A percentile compares a stretch with the other conserved stretches of the same genome.
Evolutionary conservation across 768 basidiomycete species (phyloP).

Genomic region (Leccinellum rugosiceps): DNA sequence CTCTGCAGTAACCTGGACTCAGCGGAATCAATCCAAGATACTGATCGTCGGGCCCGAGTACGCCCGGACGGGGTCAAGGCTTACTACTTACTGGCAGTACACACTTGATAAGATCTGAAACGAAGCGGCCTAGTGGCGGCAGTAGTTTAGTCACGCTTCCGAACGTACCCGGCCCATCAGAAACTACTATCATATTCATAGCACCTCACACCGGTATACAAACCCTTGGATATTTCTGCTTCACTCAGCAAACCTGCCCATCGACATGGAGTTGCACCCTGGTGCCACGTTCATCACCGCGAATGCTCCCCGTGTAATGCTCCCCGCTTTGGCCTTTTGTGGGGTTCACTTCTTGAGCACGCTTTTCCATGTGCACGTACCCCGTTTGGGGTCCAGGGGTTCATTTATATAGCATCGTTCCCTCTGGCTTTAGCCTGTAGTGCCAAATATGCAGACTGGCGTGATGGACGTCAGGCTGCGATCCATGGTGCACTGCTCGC

Average conservation of each 20-base stretch:
- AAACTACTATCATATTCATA: no score
- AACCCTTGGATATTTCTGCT: neutral
- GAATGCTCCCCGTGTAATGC: constrained; percentile 23
- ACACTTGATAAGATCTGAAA: no score
- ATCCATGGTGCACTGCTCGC: constrained; percentile 30
- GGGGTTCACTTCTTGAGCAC: constrained; percentile 10
- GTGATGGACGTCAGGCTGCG: constrained; percentile 12
- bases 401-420: constrained; percentile 23
- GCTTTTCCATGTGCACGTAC: constrained; percentile 1
- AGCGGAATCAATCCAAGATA: no score
- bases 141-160: no score
- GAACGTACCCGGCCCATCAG: no score
- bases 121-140: no score
- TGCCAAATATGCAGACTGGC: constrained; percentile 12
- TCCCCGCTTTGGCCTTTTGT: constrained; percentile 17
- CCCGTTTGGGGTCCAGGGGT: constrained; percentile 17
- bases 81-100: no score
- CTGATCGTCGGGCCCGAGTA: no score
- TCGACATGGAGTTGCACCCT: constrained; percentile 31
- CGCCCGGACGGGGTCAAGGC: no score
- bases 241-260: neutral
- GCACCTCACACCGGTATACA: neutral
- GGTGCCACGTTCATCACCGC: constrained; percentile 28
- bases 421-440: constrained; percentile 17
- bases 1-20: no score